Percentiles rank a stretch among this genome's conserved stretches.
These are phyloP conservation scores for Lumnitzera littorea DNA, from an alignment of 345 rosid genomes.

Conservation along the genomic window DNA sequence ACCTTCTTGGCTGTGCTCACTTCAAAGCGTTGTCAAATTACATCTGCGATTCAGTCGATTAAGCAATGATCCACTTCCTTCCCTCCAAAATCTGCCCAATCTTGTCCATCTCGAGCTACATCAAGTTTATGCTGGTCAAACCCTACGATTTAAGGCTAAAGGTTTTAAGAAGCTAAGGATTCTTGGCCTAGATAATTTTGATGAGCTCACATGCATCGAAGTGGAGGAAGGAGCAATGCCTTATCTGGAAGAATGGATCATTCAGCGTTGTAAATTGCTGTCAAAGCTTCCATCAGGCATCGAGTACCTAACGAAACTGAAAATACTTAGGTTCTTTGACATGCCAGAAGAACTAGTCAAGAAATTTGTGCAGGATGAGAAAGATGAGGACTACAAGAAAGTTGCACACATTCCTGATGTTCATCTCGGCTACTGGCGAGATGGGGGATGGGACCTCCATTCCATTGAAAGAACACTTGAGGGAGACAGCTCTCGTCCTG, in stretches of 20 bases:
- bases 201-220: constrained; percentile 15
- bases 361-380: constrained; percentile 8
- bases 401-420: constrained; percentile 25
- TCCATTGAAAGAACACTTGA: constrained; percentile 7
- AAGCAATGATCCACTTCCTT: constrained; percentile 23
- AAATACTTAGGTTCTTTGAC: constrained; percentile 22
- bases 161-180: constrained; percentile 27
- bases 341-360: constrained; percentile 25
- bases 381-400: constrained; percentile 14
- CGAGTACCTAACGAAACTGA: constrained; percentile 19
- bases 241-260: constrained; percentile 15
- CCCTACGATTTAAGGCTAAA: constrained; percentile 15
- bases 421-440: constrained; percentile 20
- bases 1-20: constrained; percentile 23
- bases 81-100: constrained; percentile 25
- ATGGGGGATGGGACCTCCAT: constrained; percentile 25
- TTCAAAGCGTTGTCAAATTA: constrained; percentile 19
- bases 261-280: constrained; percentile 21
- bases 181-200: constrained; percentile 25
- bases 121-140: constrained; percentile 17
- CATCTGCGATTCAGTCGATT: constrained; percentile 21
- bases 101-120: constrained; percentile 29
- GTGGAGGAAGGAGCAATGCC: constrained; percentile 27
- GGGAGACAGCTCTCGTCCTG: constrained; percentile 3
- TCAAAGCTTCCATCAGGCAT: constrained; percentile 22